A percentile compares a stretch with the other conserved stretches of the same genome.
phyloP scores from a whole-genome alignment of 148 eudicot species.

The Chenopodium formosanum region DNA sequence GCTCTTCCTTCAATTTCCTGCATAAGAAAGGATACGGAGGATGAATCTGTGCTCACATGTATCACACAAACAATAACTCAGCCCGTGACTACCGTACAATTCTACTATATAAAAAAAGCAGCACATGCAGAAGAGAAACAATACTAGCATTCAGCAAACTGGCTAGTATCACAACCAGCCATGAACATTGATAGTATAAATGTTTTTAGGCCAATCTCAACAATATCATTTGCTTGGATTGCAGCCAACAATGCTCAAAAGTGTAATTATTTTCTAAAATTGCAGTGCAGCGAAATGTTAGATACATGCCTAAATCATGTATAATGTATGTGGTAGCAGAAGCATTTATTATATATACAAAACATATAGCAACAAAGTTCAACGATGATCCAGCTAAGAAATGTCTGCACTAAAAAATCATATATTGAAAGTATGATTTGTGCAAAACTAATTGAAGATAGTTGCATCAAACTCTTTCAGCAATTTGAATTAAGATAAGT shows the following conservation, averaged over 20 bases:
- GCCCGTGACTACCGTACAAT: not conserved
- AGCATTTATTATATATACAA: not conserved
- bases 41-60: not conserved
- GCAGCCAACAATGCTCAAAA: not conserved
- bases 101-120: not conserved
- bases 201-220: not conserved
- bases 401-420: not conserved
- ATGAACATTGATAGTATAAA: not conserved
- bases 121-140: not conserved
- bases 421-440: not conserved
- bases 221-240: not conserved
- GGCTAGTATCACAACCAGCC: not conserved
- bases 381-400: not conserved
- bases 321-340: not conserved
- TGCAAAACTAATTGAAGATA: not conserved
- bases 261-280: not conserved
- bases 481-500: not conserved
- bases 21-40: slow-evolving; percentile 6
- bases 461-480: not conserved
- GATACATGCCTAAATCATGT: not conserved
- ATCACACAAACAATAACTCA: not conserved
- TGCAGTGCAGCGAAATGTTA: not conserved
- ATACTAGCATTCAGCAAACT: not conserved
- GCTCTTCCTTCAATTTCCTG: slow-evolving; percentile 81
- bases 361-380: not conserved